Conservation (phyloP, 805 yeast species). For the Saccharomycopsis amapae region DNA sequence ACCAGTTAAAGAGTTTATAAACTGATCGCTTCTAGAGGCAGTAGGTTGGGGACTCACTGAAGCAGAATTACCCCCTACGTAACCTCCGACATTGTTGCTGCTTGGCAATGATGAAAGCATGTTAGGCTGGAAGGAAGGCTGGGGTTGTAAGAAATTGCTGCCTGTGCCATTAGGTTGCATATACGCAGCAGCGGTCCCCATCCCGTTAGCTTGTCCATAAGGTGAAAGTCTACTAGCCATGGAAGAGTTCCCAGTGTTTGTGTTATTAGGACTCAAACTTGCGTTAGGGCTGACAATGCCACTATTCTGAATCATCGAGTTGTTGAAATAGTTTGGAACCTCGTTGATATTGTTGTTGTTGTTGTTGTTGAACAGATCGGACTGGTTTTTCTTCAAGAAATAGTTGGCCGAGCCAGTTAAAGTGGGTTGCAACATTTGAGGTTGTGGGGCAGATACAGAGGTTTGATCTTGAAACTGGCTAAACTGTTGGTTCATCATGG, state of each 20-base stretch:
- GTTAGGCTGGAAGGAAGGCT: not conserved
- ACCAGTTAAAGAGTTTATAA: constrained; percentile 30
- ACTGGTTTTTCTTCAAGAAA: constrained; percentile 24
- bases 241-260: constrained; percentile 21
- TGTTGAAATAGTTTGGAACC: too few relatives aligned
- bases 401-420: constrained; percentile 37
- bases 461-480: not conserved
- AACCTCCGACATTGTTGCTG: too few relatives aligned
- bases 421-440: constrained; percentile 33
- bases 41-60: constrained; percentile 15
- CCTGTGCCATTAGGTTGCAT: too few relatives aligned
- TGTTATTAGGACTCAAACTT: constrained; percentile 22
- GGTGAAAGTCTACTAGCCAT: too few relatives aligned
- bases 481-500: constrained; percentile 27
- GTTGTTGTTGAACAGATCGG: not conserved
- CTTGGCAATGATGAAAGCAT: not conserved
- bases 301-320: too few relatives aligned
- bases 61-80: too few relatives aligned
- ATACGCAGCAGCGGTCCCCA: too few relatives aligned
- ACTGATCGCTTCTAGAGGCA: constrained; percentile 13
- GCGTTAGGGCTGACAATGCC: constrained; percentile 4
- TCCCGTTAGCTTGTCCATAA: too few relatives aligned
- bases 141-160: too few relatives aligned
- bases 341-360: not conserved
- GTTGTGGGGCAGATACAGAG: constrained; percentile 16